Conservation (phyloP, 2,329 filamentous ascomycete species). For the Aureobasidium uvarum region DNA sequence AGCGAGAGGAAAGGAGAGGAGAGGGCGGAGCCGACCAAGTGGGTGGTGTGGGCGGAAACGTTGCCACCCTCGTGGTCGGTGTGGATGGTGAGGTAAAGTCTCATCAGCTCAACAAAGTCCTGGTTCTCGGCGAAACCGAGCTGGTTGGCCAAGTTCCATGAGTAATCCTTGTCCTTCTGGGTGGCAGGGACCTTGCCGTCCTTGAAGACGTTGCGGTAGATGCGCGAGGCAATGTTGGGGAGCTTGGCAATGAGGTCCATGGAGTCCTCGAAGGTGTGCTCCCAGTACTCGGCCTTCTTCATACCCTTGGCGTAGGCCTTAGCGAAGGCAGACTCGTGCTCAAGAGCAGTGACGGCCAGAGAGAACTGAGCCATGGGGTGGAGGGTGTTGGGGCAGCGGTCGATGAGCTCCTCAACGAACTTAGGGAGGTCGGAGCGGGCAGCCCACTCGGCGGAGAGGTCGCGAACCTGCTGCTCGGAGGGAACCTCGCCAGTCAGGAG, state of each 20-base stretch:
- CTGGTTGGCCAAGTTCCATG: constrained; percentile 99
- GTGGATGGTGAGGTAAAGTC: constrained; percentile 99
- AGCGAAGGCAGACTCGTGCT: constrained; percentile 96
- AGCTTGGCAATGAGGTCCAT: constrained; percentile 99
- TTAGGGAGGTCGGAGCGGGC: constrained; percentile 95
- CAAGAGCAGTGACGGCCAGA: constrained; percentile 92
- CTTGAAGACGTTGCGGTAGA: constrained; percentile 99
- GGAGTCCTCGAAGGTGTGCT: constrained; percentile 98
- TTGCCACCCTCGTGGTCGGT: constrained; percentile 99
- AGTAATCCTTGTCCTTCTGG: constrained; percentile 99
- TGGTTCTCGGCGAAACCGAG: constrained; percentile 92
- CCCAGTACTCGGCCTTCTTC: constrained; percentile 99
- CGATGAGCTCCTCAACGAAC: constrained; percentile 98
- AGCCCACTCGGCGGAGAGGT: constrained; percentile 98
- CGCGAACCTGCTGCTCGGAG: constrained; percentile 95
- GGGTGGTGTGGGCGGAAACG: constrained; percentile 96
- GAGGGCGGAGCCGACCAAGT: constrained; percentile 93
- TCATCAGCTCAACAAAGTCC: constrained; percentile 98
- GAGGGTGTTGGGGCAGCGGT: constrained; percentile 97
- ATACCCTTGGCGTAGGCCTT: constrained; percentile 99
- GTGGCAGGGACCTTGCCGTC: constrained; percentile 95
- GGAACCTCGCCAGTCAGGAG: constrained; percentile 97
- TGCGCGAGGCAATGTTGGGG: constrained; percentile 93
- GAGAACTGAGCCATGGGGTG: constrained; percentile 99
- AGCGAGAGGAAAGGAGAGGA: constrained; percentile 97